Base-by-base conservation (phyloP, 176 grass and related monocot genomes). In the Paspalum vaginatum region DNA sequence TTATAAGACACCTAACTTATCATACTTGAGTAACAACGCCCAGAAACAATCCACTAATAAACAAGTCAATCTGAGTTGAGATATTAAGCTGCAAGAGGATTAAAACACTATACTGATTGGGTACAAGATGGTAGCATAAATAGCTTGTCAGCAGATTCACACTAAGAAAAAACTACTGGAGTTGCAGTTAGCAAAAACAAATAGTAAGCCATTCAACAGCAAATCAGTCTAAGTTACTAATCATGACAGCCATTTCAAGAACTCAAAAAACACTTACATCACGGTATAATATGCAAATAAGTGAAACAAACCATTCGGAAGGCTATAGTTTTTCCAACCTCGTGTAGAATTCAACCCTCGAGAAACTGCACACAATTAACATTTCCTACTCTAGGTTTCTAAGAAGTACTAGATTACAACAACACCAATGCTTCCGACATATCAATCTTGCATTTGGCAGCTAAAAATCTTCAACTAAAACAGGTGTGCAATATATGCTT, bases 51-150 rank as follows among this genome's bases (percentile, higher is more conserved):
- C 11, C 17, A 58, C 3, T 32, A 76, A 21, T 15, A 40, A 9
- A 70, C 7, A 21, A 17, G 39, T 27, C 8, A 77, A 18, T 43
- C 5, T 42, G 8, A 14, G 0, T 24, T 18, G 8, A 70, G 40
- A 43, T 11, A n/a, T 22, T 25, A 0, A 0, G 6, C 38, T 4
- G 0, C 9, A 55, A 10, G 38, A 22, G 22, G 17, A 20, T 0
- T 17, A 48, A 0, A 20, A 15, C n/a, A 65, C 4, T 17, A 47
- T 1, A 37, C 10, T 55, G 54, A 0, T 16, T 48, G 41, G 32
- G 24, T 42, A 60, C 41, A 70, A 13, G 3, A 38, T 8, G 32
- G 25, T 7, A 59, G 44, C 9, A 17, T 58, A 27, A 46, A 27
- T 27, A 32, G 37, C 9, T 9, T 37, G 2, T 3, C 15, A 56